Evolutionary conservation across 192 early-diverging fungal species (phyloP), one percentile per base, ranked within the genome.

Genomic region (Glomus cerebriforme): DNA sequence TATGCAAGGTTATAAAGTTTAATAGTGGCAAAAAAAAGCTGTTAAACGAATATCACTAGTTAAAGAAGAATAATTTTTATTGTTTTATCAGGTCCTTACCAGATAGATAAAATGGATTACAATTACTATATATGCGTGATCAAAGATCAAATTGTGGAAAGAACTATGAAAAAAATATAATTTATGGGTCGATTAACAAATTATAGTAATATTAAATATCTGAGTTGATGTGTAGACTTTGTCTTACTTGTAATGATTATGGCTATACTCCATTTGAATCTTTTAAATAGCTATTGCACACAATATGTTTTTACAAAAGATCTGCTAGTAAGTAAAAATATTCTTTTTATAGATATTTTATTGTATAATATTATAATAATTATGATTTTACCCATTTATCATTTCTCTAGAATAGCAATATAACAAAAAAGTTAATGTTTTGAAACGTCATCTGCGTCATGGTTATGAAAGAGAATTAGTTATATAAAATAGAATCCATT

Each of bases 61-160:
- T 24, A 68, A 68, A 68, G 66, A 68, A 68, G 4, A 35, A 12
- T 32, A 68, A 37, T 68, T 68, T 37, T 39, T 27, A 68, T 34
- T 39, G 22, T 68, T 39, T 7, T 32, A 68, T 4, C 2, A 24
- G 35, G 35, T 43, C 35, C 13, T n/a, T 68, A 68, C 34, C 31
- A 68, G 7, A 32, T 68, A 4, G 60, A 63, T 63, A 60, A 24
- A 60, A 19, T 24, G 5, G 22, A 19, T 1, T 24, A 22, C 22
- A 7, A 24, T 3, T 69, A 8, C 37, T 43, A n/a, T 67, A 67
- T 31, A 31, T 67, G 34, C 65, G 7, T 35, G 12, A 67, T 67
- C 24, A 12, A 67, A 67, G 31, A 65, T 7, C 13, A 26, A 22
- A 34, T 29, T 67, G 8, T 67, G 19, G 34, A 67, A 31, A 67